Conservation (phyloP, 495 filamentous ascomycete genomes). For the Letharia lupina region DNA sequence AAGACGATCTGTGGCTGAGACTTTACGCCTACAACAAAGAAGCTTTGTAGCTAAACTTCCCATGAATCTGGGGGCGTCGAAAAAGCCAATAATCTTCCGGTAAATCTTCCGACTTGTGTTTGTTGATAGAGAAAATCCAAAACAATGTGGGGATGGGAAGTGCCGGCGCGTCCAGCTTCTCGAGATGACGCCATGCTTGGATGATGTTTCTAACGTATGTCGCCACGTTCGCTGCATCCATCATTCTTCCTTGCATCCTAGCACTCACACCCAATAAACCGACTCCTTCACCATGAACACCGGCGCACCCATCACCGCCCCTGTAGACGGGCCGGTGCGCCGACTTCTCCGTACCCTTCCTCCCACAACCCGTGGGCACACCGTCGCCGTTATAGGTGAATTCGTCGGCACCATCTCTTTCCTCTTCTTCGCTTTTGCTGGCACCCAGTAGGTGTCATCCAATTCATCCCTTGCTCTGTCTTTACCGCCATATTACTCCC, state of each 20-base stretch:
- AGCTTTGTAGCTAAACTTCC: not conserved
- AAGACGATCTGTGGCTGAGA: not conserved
- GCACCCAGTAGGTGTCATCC: constrained; percentile 49
- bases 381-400: constrained; percentile 56
- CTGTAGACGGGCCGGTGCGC: constrained; percentile 3
- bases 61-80: not conserved
- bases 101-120: not conserved
- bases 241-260: not conserved
- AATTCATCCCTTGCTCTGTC: not conserved
- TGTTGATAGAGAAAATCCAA: not conserved
- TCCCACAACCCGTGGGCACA: constrained; percentile 20
- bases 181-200: not conserved
- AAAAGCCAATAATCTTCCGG: not conserved
- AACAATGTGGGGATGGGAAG: not conserved
- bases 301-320: constrained; percentile 11
- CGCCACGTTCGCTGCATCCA: not conserved
- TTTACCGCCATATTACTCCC: not conserved
- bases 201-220: not conserved
- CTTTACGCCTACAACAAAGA: not conserved
- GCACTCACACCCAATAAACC: too few species aligned
- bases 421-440: constrained; percentile 73
- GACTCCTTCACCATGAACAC: constrained; percentile 16
- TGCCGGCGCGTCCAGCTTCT: not conserved
- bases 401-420: constrained; percentile 78
- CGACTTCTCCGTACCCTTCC: constrained; percentile 12